Evolutionary conservation across 192 early-diverging fungal genomes (phyloP).

Genomic region (Coemansia sp.): DNA sequence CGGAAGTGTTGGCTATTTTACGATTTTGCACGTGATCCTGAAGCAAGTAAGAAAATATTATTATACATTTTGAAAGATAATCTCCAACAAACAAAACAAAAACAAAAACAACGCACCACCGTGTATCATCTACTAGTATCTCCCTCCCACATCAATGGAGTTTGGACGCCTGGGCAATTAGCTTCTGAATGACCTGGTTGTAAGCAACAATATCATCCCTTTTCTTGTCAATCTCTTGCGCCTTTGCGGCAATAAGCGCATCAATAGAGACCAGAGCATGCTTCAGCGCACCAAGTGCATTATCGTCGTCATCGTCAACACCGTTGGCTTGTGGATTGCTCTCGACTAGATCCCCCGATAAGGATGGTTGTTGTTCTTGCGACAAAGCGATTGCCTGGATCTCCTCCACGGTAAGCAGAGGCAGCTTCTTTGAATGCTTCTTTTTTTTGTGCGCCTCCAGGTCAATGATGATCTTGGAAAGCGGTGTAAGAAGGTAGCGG

Average conservation of each 20-base stretch:
- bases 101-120: neutral
- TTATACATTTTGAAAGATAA: neutral
- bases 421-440: neutral
- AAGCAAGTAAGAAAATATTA: neutral
- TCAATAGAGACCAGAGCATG: slow-evolving; percentile 32
- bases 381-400: slow-evolving; percentile 20
- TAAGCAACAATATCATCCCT: slow-evolving; percentile 35
- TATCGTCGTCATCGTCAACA: neutral
- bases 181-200: slow-evolving; percentile 50
- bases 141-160: slow-evolving; percentile 21
- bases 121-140: no score
- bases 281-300: neutral
- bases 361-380: neutral
- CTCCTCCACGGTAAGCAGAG: slow-evolving; percentile 14
- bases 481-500: slow-evolving; percentile 17
- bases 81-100: neutral
- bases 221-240: slow-evolving; percentile 25
- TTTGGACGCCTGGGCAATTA: slow-evolving; percentile 41
- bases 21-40: neutral
- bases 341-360: neutral
- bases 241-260: slow-evolving; percentile 12
- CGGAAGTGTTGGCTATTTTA: neutral
- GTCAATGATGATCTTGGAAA: slow-evolving; percentile 6
- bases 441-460: neutral
- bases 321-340: neutral